Conservation (phyloP, 2,329 filamentous ascomycete genomes). For the Meredithiella fracta region DNA sequence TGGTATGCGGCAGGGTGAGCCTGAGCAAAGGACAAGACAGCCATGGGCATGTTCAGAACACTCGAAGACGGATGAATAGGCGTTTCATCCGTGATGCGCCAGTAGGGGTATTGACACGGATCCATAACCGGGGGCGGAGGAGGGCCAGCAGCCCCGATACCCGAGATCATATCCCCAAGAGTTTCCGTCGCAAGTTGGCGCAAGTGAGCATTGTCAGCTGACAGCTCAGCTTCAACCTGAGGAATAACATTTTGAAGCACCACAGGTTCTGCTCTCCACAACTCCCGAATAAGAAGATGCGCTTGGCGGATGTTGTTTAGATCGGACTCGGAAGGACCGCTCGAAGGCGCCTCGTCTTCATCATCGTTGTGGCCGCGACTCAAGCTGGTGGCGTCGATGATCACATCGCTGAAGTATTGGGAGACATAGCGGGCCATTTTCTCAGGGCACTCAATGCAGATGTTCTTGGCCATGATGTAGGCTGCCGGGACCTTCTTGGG, state of each 20-base stretch:
- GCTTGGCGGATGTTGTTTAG: slow-evolving; percentile 78
- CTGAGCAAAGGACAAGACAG: slow-evolving; percentile 77
- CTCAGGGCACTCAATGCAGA: slow-evolving; percentile 77
- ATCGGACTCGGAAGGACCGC: slow-evolving; percentile 62
- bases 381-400: slow-evolving; percentile 65
- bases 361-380: slow-evolving; percentile 46
- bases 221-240: slow-evolving; percentile 80
- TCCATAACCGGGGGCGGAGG: slow-evolving; percentile 58
- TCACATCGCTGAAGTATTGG: slow-evolving; percentile 93
- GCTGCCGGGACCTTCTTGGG: slow-evolving; percentile 78
- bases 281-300: slow-evolving; percentile 72
- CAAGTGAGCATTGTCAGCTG: slow-evolving; percentile 74
- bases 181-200: slow-evolving; percentile 83
- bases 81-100: slow-evolving; percentile 44
- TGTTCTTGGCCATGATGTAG: slow-evolving; percentile 89
- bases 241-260: slow-evolving; percentile 88
- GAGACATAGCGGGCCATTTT: slow-evolving; percentile 92
- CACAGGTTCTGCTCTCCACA: slow-evolving; percentile 81
- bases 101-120: slow-evolving; percentile 68
- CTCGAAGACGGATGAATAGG: slow-evolving; percentile 34
- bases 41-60: slow-evolving; percentile 65
- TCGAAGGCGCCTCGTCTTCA: slow-evolving; percentile 36
- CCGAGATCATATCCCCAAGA: slow-evolving; percentile 83
- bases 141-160: slow-evolving; percentile 79
- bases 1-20: slow-evolving; percentile 65